Evolutionary conservation across 345 rosid genomes (phyloP).

Genomic region (Corchorus capsularis): DNA sequence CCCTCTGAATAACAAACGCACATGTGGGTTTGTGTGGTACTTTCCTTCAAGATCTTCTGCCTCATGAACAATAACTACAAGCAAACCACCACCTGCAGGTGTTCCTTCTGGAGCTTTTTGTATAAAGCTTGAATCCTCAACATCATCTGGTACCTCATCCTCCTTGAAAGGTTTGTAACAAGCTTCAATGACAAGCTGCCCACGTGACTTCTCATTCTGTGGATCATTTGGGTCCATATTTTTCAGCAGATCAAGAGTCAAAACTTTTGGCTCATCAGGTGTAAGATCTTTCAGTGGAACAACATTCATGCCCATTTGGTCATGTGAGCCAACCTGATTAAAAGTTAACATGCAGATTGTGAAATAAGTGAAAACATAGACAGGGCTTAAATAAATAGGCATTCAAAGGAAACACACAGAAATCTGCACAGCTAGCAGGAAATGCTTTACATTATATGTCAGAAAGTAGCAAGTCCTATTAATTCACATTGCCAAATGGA

Average conservation of each 20-base stretch:
- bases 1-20: slow-evolving; percentile 73
- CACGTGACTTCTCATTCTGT: slow-evolving; percentile 74
- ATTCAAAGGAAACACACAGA: not conserved
- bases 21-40: slow-evolving; percentile 87
- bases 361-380: not conserved
- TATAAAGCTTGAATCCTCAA: slow-evolving; percentile 49
- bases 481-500: not conserved
- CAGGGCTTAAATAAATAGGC: not conserved
- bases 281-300: slow-evolving; percentile 65
- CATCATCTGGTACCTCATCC: slow-evolving; percentile 43
- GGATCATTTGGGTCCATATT: slow-evolving; percentile 72
- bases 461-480: not conserved
- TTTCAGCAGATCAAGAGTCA: slow-evolving; percentile 74
- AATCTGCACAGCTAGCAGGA: not conserved
- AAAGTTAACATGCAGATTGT: not conserved
- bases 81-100: slow-evolving; percentile 85
- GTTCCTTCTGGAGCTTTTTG: slow-evolving; percentile 92
- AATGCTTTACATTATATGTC: not conserved
- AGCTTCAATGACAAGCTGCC: slow-evolving; percentile 67
- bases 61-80: slow-evolving; percentile 86
- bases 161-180: slow-evolving; percentile 75
- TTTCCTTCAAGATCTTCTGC: slow-evolving; percentile 92
- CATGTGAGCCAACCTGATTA: slow-evolving; percentile 82
- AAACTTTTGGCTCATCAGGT: slow-evolving; percentile 72
- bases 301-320: slow-evolving; percentile 85